Base-by-base conservation (phyloP, 257 asterid species). In the Jasminum sambac region DNA sequence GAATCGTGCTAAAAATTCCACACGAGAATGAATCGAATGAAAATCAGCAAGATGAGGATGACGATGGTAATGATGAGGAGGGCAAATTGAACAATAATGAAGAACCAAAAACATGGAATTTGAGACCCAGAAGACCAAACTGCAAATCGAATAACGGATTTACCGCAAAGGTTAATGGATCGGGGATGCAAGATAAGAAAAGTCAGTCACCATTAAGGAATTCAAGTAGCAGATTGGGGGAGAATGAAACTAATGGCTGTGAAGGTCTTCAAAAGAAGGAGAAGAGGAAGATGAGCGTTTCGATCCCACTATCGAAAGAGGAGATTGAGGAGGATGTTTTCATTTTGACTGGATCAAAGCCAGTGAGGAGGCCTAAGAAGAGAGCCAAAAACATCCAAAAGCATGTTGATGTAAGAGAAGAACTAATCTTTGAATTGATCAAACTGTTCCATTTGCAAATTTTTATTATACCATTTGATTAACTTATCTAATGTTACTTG, bases 291-390 rank as follows among this genome's bases (percentile, higher is more conserved):
- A 69, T 48, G 37, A 80, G 77, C 72, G 61, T 89, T 44, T 38
- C 59, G 10, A 42, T 80, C 5, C 17, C 87, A 0, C 77, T 89
- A 3, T 70, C 92, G 0, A 81, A 77, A 58, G 77, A 73, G 71
- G 96, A 89, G 73, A 87, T 87, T 21, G 92, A 87, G 40, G 95
- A 83, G 64, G 96, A 90, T 76, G 66, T 86, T 8, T 82, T 65
- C 39, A 70, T 84, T 21, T 24, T 85, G 74, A 71, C 87, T 42
- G 91, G 89, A 80, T 55, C 76, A 26, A 89, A 84, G 78, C 90
- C 91, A 12, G 50, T 83, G 12, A 85, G 87, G 82, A 86, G 89
- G 75, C 89, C 91, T 7, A 87, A 79, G 79, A 89, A 85, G 86
- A 84, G 88, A 34, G 74, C 84, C 4, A 87, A 78, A 72, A 23